These are phyloP conservation scores for Xanthoconium purpureum DNA, from an alignment of 768 basidiomycete species.

Conservation along the genomic window DNA sequence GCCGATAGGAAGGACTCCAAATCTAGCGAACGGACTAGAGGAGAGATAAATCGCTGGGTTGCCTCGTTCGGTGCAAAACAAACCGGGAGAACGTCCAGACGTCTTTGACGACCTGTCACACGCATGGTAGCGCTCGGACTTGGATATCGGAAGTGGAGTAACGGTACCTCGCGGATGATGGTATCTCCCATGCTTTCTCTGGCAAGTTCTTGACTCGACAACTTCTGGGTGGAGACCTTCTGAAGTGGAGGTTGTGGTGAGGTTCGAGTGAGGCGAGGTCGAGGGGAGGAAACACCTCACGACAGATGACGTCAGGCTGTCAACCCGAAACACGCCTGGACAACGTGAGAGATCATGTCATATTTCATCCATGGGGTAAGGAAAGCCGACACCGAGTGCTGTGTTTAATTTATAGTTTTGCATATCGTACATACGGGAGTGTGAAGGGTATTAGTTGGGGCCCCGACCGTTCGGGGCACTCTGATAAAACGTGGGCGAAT, in stretches of 20 bases:
- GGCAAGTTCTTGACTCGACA: not conserved
- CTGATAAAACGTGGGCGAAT: constrained; percentile 47
- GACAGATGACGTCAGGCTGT: constrained; percentile 20
- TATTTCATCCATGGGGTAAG: constrained; percentile 1
- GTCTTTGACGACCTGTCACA: constrained; percentile 43
- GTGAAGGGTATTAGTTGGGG: constrained; percentile 8
- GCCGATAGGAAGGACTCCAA: constrained; percentile 69
- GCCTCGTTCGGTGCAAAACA: constrained; percentile 9
- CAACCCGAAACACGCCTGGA: constrained; percentile 4
- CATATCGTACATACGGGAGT: not conserved
- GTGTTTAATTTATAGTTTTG: not conserved
- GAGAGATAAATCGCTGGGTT: constrained; percentile 5
- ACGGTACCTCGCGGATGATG: constrained; percentile 43
- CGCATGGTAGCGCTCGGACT: not conserved
- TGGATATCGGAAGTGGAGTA: not conserved
- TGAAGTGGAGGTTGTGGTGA: constrained; percentile 17
- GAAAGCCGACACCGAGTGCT: not conserved
- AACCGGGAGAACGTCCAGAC: constrained; percentile 69
- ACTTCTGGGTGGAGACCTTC: constrained; percentile 4
- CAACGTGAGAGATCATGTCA: constrained; percentile 10
- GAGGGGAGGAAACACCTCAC: constrained; percentile 5
- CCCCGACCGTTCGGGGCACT: constrained; percentile 44
- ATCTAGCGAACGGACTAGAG: constrained; percentile 63
- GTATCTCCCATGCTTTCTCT: constrained; percentile 32
- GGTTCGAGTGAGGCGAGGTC: constrained; percentile 9